Percentiles rank a stretch among this genome's conserved stretches.
These are phyloP conservation scores for Hypoxylon sp. DNA, from an alignment of 2,329 filamentous ascomycete species.

Conservation along the genomic window DNA sequence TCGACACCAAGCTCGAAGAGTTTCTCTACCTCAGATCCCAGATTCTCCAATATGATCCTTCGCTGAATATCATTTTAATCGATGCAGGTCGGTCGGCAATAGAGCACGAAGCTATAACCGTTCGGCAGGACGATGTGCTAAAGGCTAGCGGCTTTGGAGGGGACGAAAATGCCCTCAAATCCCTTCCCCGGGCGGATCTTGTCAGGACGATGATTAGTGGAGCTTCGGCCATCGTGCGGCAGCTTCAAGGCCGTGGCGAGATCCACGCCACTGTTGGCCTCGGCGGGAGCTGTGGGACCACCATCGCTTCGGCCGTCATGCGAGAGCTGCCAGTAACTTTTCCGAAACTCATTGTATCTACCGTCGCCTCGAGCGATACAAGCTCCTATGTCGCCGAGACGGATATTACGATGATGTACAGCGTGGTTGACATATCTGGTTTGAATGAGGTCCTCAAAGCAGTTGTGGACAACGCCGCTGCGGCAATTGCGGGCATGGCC, in stretches of 20 bases:
- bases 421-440: slow-evolving; percentile 79
- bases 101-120: slow-evolving; percentile 61
- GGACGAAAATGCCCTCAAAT: slow-evolving; percentile 53
- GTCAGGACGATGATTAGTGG: slow-evolving; percentile 69
- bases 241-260: slow-evolving; percentile 55
- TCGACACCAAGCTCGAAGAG: slow-evolving; percentile 75
- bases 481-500: slow-evolving; percentile 73
- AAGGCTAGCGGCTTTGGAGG: slow-evolving; percentile 58
- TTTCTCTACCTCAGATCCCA: slow-evolving; percentile 65
- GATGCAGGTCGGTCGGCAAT: slow-evolving; percentile 68
- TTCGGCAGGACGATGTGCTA: slow-evolving; percentile 45
- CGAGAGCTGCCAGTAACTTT: slow-evolving; percentile 74
- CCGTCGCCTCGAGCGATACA: slow-evolving; percentile 77
- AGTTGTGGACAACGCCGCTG: slow-evolving; percentile 74
- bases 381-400: slow-evolving; percentile 75
- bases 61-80: slow-evolving; percentile 62
- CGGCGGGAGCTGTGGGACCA: slow-evolving; percentile 75
- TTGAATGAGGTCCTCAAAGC: slow-evolving; percentile 71
- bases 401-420: slow-evolving; percentile 79
- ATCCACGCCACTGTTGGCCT: slow-evolving; percentile 72
- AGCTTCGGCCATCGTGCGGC: slow-evolving; percentile 60
- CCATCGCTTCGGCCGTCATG: slow-evolving; percentile 73
- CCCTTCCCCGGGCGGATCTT: slow-evolving; percentile 67
- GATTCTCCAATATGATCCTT: slow-evolving; percentile 57
- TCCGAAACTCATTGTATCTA: slow-evolving; percentile 79